Evolutionary conservation across 2,329 filamentous ascomycete genomes (phyloP).

Genomic region (Ascocoryne sarcoides): DNA sequence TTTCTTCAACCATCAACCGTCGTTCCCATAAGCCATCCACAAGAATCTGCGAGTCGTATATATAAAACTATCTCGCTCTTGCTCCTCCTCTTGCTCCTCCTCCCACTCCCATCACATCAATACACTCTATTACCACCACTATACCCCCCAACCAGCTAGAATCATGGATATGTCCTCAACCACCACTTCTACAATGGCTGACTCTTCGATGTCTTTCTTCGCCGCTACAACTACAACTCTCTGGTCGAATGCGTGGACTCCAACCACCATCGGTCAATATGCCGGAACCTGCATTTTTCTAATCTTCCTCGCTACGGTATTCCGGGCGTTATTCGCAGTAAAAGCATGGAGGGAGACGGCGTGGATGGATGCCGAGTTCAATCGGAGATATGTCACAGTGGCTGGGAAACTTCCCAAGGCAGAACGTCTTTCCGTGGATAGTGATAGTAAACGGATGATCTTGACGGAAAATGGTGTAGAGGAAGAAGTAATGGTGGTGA

Average conservation of each 20-base stretch:
- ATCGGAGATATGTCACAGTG: slow-evolving; percentile 69
- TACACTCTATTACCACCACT: too few relatives aligned
- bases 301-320: slow-evolving; percentile 61
- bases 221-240: slow-evolving; percentile 52
- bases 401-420: slow-evolving; percentile 42
- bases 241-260: slow-evolving; percentile 66
- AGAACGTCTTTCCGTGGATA: slow-evolving; percentile 31
- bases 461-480: slow-evolving; percentile 71
- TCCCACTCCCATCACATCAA: too few relatives aligned
- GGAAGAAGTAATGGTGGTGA: slow-evolving; percentile 69
- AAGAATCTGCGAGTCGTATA: too few relatives aligned
- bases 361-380: slow-evolving; percentile 64
- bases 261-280: slow-evolving; percentile 60
- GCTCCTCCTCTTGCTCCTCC: too few relatives aligned
- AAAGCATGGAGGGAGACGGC: slow-evolving; percentile 53
- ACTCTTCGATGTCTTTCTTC: slow-evolving; percentile 56
- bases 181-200: slow-evolving; percentile 40
- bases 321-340: slow-evolving; percentile 62
- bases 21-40: too few relatives aligned
- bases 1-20: too few relatives aligned
- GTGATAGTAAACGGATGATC: slow-evolving; percentile 53
- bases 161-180: slow-evolving; percentile 1
- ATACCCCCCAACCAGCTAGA: too few relatives aligned
- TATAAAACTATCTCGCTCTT: too few relatives aligned
- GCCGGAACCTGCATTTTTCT: slow-evolving; percentile 90